A percentile compares a stretch with the other conserved stretches of the same genome.
These are phyloP conservation scores for Durio zibethinus DNA, from an alignment of 345 rosid species.

Conservation along the genomic window DNA sequence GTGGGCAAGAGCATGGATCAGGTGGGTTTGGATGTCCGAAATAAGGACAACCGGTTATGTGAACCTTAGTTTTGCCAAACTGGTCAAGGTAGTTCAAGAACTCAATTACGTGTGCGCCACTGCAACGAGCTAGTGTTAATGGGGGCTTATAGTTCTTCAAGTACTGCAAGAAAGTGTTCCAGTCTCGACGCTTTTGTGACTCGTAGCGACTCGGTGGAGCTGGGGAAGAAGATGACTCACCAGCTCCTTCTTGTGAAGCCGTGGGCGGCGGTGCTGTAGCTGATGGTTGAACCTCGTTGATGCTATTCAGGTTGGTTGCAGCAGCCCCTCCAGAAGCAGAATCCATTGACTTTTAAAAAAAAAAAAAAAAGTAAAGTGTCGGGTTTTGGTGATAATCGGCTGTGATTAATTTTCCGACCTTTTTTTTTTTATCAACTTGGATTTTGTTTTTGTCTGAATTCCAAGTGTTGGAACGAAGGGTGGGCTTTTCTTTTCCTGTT, in stretches of 20 bases:
- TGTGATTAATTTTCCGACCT: background rate
- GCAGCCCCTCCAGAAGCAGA: conserved; percentile 27
- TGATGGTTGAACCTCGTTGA: conserved; percentile 23
- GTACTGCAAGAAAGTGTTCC: conserved; percentile 73
- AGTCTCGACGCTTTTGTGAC: conserved; percentile 66
- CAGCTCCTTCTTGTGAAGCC: background rate
- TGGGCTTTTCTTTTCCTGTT: background rate
- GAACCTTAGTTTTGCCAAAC: conserved; percentile 73
- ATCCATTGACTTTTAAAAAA: conserved; percentile 26
- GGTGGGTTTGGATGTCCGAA: conserved; percentile 64
- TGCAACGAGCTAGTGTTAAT: conserved; percentile 48
- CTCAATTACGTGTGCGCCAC: conserved; percentile 72
- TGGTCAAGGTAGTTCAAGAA: conserved; percentile 67
- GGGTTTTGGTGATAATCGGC: background rate
- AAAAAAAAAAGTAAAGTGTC: background rate
- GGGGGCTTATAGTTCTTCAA: conserved; percentile 67
- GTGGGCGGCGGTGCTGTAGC: conserved; percentile 12
- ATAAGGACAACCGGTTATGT: conserved; percentile 51
- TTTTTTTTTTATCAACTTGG: background rate
- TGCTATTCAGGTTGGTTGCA: conserved; percentile 21
- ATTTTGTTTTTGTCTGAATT: background rate
- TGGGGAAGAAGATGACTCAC: conserved; percentile 21
- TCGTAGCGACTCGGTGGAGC: conserved; percentile 60
- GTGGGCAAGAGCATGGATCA: conserved; percentile 58
- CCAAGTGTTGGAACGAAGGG: background rate